Base-by-base conservation (phyloP, 2,329 filamentous ascomycete species). In the Calonectria crousiana region DNA sequence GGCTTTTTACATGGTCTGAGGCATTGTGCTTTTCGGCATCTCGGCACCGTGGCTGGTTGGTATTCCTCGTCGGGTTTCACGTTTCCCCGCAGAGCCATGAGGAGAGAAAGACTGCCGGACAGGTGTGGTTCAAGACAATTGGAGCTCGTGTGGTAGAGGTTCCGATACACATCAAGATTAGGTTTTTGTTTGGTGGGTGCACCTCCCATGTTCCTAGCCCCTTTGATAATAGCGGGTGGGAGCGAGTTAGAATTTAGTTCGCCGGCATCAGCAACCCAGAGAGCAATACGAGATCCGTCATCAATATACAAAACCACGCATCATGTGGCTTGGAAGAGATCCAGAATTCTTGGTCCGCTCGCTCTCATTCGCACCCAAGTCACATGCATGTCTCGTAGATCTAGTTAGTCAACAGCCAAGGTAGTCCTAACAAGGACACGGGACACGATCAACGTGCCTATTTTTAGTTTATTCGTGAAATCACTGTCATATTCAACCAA, bases 381-480 rank as follows among this genome's bases (percentile, higher is more conserved):
- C 36, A 62, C 26, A 41, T 41, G 56, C 56, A 62, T 62, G 56
- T 62, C 56, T 62, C 23, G 30, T 36, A 23, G 14, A 26, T 36
- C 20, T 6, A 20, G n/a, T 3, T 26, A 41, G 56, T 18, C 8
- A 18, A 8, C 34, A 62, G 23, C 23, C 56, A 41, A 41, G 2
- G n/a, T 10, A 38, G 56, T 28, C 56, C 56, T 26, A 16, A n/a
- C 60, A 30, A 65, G 20, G 20, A 32, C 49, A n/a, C 51, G 26
- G 26, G 13, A 38, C 1, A 18, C 13, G 47, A 68, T 68, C 51
- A 16, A 41, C 65, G 30, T 16, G 65, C 10, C 32, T 68, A 68
- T 68, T 68, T 68, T 68, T 68, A 68, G 65, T n/a, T 20, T 56
- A 2, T 52, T 56, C 38, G 26, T 44, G 47, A 56, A 28, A 23